Conservation (phyloP, 2,329 filamentous ascomycete genomes). For the Paraphoma chrysanthemicola region DNA sequence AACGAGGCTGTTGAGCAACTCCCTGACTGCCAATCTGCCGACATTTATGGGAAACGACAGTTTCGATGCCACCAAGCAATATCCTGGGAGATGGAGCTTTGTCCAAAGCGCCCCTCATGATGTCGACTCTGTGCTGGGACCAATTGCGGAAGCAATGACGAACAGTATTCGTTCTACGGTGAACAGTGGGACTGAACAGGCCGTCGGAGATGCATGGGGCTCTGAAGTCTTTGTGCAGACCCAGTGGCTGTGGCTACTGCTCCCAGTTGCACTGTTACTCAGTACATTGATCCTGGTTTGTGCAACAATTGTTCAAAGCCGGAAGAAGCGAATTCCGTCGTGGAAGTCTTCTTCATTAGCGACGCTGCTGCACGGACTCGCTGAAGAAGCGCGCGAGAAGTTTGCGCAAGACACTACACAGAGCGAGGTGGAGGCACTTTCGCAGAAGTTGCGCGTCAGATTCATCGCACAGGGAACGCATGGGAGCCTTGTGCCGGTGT, state of each 20-base stretch:
- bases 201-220: slow-evolving; percentile 19
- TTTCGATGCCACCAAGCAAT: not conserved
- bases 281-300: slow-evolving; percentile 17
- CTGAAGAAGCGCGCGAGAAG: slow-evolving; percentile 13
- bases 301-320: slow-evolving; percentile 14
- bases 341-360: slow-evolving; percentile 29
- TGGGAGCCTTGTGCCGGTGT: not conserved
- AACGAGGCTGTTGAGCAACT: not conserved
- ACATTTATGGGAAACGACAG: not conserved
- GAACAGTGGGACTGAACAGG: slow-evolving; percentile 6
- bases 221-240: slow-evolving; percentile 16
- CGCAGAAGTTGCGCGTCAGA: slow-evolving; percentile 6
- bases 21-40: not conserved
- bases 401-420: slow-evolving; percentile 9
- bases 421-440: slow-evolving; percentile 22
- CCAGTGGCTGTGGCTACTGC: slow-evolving; percentile 21
- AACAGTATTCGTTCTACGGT: slow-evolving; percentile 12
- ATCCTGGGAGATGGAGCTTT: slow-evolving; percentile 16
- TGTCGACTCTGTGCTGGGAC: slow-evolving; percentile 7
- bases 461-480: not conserved
- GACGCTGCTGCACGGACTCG: slow-evolving; percentile 24
- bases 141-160: slow-evolving; percentile 15
- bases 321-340: slow-evolving; percentile 1
- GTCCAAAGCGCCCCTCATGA: slow-evolving; percentile 17
- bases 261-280: slow-evolving; percentile 15